Base-by-base conservation (phyloP, 2,329 filamentous ascomycete genomes). In the Botrytis sinoallii region DNA sequence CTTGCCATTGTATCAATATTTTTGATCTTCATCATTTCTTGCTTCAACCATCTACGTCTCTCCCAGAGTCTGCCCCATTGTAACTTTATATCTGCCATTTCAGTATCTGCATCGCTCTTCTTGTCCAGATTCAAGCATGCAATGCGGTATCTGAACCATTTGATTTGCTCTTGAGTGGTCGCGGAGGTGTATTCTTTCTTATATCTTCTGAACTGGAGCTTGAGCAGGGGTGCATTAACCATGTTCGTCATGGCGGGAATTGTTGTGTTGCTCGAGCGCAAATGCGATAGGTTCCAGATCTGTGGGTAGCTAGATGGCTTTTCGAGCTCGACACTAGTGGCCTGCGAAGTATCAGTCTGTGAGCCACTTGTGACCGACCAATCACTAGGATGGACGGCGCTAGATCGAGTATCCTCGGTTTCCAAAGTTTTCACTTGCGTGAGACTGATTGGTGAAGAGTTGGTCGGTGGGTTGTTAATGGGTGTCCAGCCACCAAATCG, bases 11-110 rank as follows among this genome's bases (percentile, higher is more conserved):
- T 29, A n/a, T 59, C 25, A 5, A 48, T 7, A 16, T n/a, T 44
- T 38, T 68, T 67, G 52, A 69, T 72, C 29, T 20, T 52, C 63
- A 25, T 29, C 64, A 72, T 55, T 52, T 72, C 71, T 35, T 20
- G n/a, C 48, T 20, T 67, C 40, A 69, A 29, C 71, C 71, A 69
- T 68, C 44, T 48, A 16, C 65, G 71, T 69, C 64, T 72, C 22
- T 68, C 44, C 40, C 7, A 38, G 10, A 72, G 40, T 10, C 32
- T 25, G 59, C 22, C 40, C 71, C 63, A 61, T 29, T 60, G 52
- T 18, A 20, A 32, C 12, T 32, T 40, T 22, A 59, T 25, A 29
- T 32, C 18, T 32, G 66, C n/a, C 38, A 32, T 42, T 14, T 69
- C 48, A 4, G 18, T 42, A 57, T 57, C 6, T 0, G 16, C 2